Base-by-base conservation (phyloP, 495 filamentous ascomycete genomes). In the Daldinia caldariorum region DNA sequence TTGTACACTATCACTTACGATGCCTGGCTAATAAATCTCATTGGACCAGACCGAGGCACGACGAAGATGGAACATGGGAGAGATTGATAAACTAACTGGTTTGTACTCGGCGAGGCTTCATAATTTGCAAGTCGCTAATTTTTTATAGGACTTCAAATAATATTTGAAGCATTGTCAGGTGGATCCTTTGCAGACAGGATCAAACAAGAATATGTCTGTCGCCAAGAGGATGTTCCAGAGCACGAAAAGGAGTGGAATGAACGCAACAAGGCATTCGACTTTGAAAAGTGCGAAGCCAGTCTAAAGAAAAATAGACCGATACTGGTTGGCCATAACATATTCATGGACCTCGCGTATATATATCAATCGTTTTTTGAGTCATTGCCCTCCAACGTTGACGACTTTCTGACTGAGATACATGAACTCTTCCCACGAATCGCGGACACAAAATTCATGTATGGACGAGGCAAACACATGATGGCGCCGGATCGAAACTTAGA, bases 371-470 rank as follows among this genome's bases (percentile, higher is more conserved):
- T 94, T 74, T 79, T 94, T 54, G 89, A 91, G 1, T 69, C 78
- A 0, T 79, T 96, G 8, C 92, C 91, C 4, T 78, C 83, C 12
- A 84, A 78, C 6, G 77, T 91, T 4, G 80, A 84, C 47, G 86
- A 89, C 29, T 94, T 94, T 72, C 81, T 87, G 39, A 45, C 73
- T 2, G 68, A 77, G 18, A 79, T 89, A 20, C 83, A 88, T 65
- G 53, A 78, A 32, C 67, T 89, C 6, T 94, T 94, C 74, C 92
- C 93, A 0, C 74, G 79, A 2, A 77, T 95, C 14, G 79, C 93
- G 6, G 93, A 96, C 71, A 94, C 92, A 0, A 94, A 94, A 71
- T 93, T 89, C 66, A 82, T 97, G 59, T 85, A 87, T 18, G 89
- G 87, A 6, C 81, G 86, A 63, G 80, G 82, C n/a, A 74, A 64